Evolutionary conservation across 2,329 filamentous ascomycete species (phyloP).

Genomic region (Echinosphaeria canescens): DNA sequence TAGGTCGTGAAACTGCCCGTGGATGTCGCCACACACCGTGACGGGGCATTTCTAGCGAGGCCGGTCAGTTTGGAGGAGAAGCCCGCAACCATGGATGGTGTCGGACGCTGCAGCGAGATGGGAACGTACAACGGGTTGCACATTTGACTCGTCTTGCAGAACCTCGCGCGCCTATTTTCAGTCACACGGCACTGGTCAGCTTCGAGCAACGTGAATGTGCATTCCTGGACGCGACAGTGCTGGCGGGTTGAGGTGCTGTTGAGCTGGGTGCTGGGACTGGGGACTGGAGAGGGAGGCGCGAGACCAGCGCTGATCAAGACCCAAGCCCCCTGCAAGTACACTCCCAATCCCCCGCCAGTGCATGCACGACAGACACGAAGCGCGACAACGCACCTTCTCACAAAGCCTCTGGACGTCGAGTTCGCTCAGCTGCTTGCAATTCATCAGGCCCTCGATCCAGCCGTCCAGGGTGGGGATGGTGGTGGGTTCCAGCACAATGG

Average conservation of each 20-base stretch:
- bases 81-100: slow-evolving; percentile 3
- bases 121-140: slow-evolving; percentile 78
- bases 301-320: too few species aligned
- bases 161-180: slow-evolving; percentile 96
- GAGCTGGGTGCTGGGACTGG: slow-evolving; percentile 11
- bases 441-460: slow-evolving; percentile 98
- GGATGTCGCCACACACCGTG: slow-evolving; percentile 96
- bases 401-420: slow-evolving; percentile 89
- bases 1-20: slow-evolving; percentile 95
- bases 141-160: slow-evolving; percentile 92
- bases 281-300: slow-evolving; percentile 8
- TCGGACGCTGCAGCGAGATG: background rate
- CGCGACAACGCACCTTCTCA: slow-evolving; percentile 85
- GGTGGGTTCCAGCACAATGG: slow-evolving; percentile 51
- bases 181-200: too few species aligned
- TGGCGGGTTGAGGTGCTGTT: too few species aligned
- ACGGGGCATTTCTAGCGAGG: slow-evolving; percentile 96
- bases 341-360: too few species aligned
- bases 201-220: too few species aligned
- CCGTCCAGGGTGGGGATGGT: slow-evolving; percentile 86
- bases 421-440: slow-evolving; percentile 94
- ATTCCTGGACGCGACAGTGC: too few species aligned
- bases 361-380: too few species aligned
- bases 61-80: slow-evolving; percentile 9
- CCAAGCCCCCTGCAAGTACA: too few species aligned